These are phyloP conservation scores for Aphanocladium album DNA, from an alignment of 2,329 filamentous ascomycete genomes.

Conservation along the genomic window DNA sequence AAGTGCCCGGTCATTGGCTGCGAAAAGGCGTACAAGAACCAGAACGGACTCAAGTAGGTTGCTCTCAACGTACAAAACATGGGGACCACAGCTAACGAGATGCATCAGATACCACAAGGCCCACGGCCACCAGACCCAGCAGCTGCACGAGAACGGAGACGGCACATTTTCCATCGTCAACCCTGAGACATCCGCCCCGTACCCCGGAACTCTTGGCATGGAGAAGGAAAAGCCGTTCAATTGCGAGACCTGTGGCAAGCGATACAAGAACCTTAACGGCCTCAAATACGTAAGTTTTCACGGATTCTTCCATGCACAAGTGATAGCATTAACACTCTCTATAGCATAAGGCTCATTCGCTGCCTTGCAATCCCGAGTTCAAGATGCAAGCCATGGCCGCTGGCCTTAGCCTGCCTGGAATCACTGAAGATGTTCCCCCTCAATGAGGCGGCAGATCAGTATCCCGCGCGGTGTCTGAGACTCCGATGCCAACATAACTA, in stretches of 20 bases:
- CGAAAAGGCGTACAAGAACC: conserved; percentile 99
- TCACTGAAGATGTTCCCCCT: conserved; percentile 39
- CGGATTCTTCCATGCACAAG: background rate
- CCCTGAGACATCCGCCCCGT: conserved; percentile 87
- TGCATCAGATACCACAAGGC: conserved; percentile 58
- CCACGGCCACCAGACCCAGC: conserved; percentile 94
- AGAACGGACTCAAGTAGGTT: conserved; percentile 90
- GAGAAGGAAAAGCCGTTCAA: conserved; percentile 99
- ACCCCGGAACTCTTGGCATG: conserved; percentile 97
- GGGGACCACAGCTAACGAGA: conserved; percentile 22
- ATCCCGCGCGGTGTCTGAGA: background rate
- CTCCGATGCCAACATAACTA: background rate
- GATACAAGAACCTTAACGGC: conserved; percentile 98
- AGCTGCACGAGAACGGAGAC: conserved; percentile 92
- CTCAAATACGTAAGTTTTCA: conserved; percentile 74
- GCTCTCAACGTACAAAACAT: conserved; percentile 3
- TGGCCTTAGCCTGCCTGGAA: conserved; percentile 37
- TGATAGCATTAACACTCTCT: conserved; percentile 26
- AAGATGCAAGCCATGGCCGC: conserved; percentile 42
- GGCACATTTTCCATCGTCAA: conserved; percentile 98
- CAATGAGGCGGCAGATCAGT: conserved; percentile 15
- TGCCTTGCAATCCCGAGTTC: conserved; percentile 82
- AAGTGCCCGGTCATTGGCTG: conserved; percentile 97
- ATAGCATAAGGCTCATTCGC: conserved; percentile 74
- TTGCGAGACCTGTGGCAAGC: conserved; percentile 94